Evolutionary conservation across 176 grass and related monocot species (phyloP).

Genomic region (Musa schizocarpa): DNA sequence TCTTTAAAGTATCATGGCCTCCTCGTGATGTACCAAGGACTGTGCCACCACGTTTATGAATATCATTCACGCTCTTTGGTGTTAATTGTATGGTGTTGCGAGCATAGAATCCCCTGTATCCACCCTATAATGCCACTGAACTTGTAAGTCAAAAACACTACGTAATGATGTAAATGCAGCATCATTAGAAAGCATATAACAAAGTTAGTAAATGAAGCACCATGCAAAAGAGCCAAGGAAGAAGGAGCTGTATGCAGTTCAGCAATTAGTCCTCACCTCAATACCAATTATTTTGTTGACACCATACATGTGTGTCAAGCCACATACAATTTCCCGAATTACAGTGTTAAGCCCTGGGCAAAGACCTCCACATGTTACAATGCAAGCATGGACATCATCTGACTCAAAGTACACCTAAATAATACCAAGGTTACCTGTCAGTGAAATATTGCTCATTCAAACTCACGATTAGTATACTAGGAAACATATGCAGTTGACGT

Average conservation of each 20-base stretch:
- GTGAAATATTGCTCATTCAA: not conserved
- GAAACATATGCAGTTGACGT: not conserved
- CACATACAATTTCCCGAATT: conserved; percentile 93
- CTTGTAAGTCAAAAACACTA: conserved; percentile 5
- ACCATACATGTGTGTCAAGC: conserved; percentile 87
- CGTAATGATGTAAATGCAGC: conserved; percentile 11
- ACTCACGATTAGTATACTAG: not conserved
- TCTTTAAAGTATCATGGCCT: conserved; percentile 87
- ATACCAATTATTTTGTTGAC: conserved; percentile 64
- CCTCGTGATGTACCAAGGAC: conserved; percentile 89
- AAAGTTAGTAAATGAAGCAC: not conserved
- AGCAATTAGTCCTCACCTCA: conserved; percentile 47
- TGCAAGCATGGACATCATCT: conserved; percentile 78
- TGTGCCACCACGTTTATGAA: conserved; percentile 89
- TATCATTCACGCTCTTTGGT: conserved; percentile 89
- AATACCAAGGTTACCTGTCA: conserved; percentile 4
- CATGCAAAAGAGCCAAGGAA: conserved; percentile 3
- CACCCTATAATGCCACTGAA: conserved; percentile 37
- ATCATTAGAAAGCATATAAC: not conserved
- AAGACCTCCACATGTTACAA: conserved; percentile 97
- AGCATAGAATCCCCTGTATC: conserved; percentile 96
- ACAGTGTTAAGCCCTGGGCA: conserved; percentile 97
- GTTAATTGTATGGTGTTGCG: conserved; percentile 78
- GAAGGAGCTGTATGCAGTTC: not conserved
- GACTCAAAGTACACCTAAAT: conserved; percentile 76